Evolutionary conservation across 306 rosid species (phyloP).

Genomic region (Cucurbita argyrosperma): DNA sequence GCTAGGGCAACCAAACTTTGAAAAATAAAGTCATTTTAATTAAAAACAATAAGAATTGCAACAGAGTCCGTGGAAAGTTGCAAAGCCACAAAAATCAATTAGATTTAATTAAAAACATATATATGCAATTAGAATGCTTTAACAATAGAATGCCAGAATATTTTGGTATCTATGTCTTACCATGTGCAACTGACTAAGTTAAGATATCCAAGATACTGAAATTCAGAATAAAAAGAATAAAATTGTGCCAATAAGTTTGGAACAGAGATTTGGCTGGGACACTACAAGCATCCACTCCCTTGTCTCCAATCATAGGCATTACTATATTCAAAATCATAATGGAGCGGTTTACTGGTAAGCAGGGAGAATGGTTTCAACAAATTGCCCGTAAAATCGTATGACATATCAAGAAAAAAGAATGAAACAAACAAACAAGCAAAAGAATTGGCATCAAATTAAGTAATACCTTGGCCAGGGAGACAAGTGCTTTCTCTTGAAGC

Average conservation of each 20-base stretch:
- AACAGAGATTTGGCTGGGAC: neutral
- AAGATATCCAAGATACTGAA: neutral
- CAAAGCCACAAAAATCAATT: neutral
- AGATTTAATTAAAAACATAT: neutral
- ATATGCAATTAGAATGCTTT: neutral
- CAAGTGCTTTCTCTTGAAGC: constrained; percentile 80
- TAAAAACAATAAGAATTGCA: neutral
- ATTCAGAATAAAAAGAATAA: neutral
- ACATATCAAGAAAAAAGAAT: neutral
- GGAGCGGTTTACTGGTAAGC: neutral
- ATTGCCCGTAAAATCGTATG: neutral
- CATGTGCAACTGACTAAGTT: neutral
- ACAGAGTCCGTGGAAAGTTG: neutral
- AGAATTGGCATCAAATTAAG: neutral
- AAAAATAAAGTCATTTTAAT: neutral
- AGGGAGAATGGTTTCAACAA: neutral
- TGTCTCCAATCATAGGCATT: neutral
- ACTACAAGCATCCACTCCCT: neutral
- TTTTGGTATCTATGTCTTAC: neutral
- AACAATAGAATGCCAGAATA: neutral
- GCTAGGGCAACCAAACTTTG: neutral
- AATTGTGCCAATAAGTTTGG: neutral
- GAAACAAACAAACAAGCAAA: neutral
- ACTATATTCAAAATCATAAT: neutral
- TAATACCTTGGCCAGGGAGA: constrained; percentile 78